Conservation (phyloP, 768 basidiomycete genomes). For the Leccinum imitatum region DNA sequence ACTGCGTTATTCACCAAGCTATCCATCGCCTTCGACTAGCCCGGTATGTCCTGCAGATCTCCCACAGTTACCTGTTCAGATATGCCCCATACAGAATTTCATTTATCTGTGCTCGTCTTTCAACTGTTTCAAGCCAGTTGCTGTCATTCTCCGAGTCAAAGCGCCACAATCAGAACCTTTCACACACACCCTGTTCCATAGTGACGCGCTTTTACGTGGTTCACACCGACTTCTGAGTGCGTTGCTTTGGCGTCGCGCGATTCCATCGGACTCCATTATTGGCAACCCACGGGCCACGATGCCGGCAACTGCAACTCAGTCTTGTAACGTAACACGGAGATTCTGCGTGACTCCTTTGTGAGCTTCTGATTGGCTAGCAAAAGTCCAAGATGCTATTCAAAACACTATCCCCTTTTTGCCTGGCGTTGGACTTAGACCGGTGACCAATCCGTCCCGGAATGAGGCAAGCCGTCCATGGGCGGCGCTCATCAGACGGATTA, state of each 20-base stretch:
- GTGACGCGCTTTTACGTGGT: neutral
- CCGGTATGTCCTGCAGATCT: neutral
- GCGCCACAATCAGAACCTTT: neutral
- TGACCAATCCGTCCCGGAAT: neutral
- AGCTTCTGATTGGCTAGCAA: neutral
- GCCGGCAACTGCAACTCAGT: neutral
- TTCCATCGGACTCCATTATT: neutral
- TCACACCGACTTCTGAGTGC: neutral
- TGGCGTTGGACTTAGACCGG: neutral
- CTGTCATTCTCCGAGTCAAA: neutral
- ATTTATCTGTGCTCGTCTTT: neutral
- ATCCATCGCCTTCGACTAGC: too few relatives aligned
- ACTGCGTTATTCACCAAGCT: too few relatives aligned
- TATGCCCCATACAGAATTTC: neutral
- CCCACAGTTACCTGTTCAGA: too few relatives aligned
- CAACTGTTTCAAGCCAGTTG: neutral
- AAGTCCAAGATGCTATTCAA: too few relatives aligned
- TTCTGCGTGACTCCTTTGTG: neutral
- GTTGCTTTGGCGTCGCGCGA: neutral
- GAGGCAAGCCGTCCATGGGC: neutral
- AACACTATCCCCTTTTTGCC: neutral
- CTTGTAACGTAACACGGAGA: neutral
- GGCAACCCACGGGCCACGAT: neutral
- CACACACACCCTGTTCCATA: neutral
- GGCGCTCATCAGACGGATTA: neutral